Percentiles rank a stretch among this genome's conserved stretches.
Evolutionary conservation across 2,329 filamentous ascomycete species (phyloP).

Genomic region (Phialocephala subalpina): DNA sequence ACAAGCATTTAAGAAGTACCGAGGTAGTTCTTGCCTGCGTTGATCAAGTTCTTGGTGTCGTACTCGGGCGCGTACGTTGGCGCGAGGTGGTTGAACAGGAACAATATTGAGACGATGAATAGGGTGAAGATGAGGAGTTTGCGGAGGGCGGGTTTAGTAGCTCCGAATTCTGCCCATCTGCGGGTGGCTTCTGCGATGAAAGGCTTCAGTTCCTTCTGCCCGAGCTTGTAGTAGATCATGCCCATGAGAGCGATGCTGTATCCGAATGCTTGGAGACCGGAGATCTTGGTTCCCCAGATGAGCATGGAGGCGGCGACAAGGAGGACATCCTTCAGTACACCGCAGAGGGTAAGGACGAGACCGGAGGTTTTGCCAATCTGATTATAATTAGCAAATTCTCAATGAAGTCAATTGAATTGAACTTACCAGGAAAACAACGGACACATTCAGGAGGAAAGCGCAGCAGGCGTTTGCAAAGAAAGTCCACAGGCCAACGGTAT

Average conservation of each 20-base stretch:
- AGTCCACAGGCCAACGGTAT: conserved; percentile 75
- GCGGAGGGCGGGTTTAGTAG: conserved; percentile 77
- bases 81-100: conserved; percentile 73
- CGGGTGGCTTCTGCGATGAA: conserved; percentile 76
- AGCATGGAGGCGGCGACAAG: conserved; percentile 82
- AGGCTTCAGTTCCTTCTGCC: conserved; percentile 82
- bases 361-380: conserved; percentile 90
- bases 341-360: conserved; percentile 85
- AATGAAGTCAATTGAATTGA: neutral
- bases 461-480: conserved; percentile 80
- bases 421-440: conserved; percentile 84
- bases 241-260: conserved; percentile 82
- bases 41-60: conserved; percentile 50
- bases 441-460: conserved; percentile 84
- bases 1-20: conserved; percentile 21
- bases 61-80: conserved; percentile 66
- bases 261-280: conserved; percentile 80
- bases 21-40: conserved; percentile 41
- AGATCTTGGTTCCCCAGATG: conserved; percentile 81
- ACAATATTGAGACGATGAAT: conserved; percentile 70
- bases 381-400: conserved; percentile 17
- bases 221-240: conserved; percentile 88
- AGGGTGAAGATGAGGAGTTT: conserved; percentile 76
- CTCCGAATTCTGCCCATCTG: conserved; percentile 87
- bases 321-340: conserved; percentile 88